A percentile compares a stretch with the other conserved stretches of the same genome.
Conservation (phyloP, 495 filamentous ascomycete genomes). For the Lasiosphaeriaceae sp. region DNA sequence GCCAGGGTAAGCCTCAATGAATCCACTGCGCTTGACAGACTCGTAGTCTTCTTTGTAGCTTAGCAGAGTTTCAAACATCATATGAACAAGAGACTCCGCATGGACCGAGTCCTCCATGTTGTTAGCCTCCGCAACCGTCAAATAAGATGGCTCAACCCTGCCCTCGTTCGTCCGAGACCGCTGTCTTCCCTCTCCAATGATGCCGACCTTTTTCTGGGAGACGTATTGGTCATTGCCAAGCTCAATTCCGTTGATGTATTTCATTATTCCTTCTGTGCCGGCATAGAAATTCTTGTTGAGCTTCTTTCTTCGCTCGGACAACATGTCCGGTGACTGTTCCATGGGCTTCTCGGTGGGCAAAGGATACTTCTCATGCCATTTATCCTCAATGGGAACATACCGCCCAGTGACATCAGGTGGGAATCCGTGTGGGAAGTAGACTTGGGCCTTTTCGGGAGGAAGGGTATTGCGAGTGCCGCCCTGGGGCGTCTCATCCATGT, state of each 20-base stretch:
- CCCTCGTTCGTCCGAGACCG: slow-evolving; percentile 14
- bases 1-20: slow-evolving; percentile 15
- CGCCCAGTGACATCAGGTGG: slow-evolving; percentile 15
- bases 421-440: slow-evolving; percentile 16
- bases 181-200: slow-evolving; percentile 26
- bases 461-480: slow-evolving; percentile 16
- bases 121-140: slow-evolving; percentile 30
- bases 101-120: slow-evolving; percentile 27
- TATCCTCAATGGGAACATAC: not conserved
- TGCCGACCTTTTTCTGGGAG: slow-evolving; percentile 21
- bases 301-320: slow-evolving; percentile 9
- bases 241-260: slow-evolving; percentile 15
- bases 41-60: slow-evolving; percentile 19
- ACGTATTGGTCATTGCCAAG: slow-evolving; percentile 21
- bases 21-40: slow-evolving; percentile 12
- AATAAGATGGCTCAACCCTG: slow-evolving; percentile 8
- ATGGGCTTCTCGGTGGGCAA: not conserved
- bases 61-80: slow-evolving; percentile 33
- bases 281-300: slow-evolving; percentile 32
- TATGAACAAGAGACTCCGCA: slow-evolving; percentile 35
- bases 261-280: slow-evolving; percentile 23
- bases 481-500: not conserved
- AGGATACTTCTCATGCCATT: slow-evolving; percentile 13
- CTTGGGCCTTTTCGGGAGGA: slow-evolving; percentile 9
- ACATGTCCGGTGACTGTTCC: slow-evolving; percentile 1